Evolutionary conservation across 495 filamentous ascomycete genomes (phyloP), one percentile per base, ranked within the genome.

Genomic region (Hypomontagnella submonticulosa): DNA sequence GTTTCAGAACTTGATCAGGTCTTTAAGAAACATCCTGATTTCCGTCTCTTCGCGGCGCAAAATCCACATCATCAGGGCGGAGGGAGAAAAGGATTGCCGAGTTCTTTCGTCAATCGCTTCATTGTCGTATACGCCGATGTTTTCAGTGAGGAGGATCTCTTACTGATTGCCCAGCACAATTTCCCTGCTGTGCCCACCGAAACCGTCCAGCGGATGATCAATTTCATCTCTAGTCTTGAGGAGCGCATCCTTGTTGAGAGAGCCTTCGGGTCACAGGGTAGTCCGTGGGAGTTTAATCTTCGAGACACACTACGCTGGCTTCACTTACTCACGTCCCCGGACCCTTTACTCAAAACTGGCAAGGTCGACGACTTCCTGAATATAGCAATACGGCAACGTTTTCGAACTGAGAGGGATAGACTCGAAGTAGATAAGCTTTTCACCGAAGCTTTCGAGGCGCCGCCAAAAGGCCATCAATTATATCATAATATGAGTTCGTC

Each of bases 31-130:
- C 93, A 98, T 74, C 88, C 92, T 0, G 79, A 96, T 55, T 98
- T 98, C 72, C 87, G 89, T 43, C 85, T 98, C 4, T 99, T 99
- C 72, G 96, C 96, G 15, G 92, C 96, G 0, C 96, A 99, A 73
- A 99, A 99, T 69, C 96, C 96, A 13, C 94, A 98, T 77, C 91
- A 96, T 71, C 96, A 98, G 75, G 96, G 96, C 53, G 93, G 93
- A 43, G 96, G 96, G 4, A 85, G 96, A 71, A 99, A 99, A 78
- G 96, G 96, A 9, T 79, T 99, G 55, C 96, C 96, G 3, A 89
- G 89, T 53, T 98, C 95, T 4, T 99, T 99, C 55, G 93, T 98
- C 40, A 97, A 99, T 74, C 90, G 96, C 43, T 99, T 99, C 72
- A 96, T 93, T 32, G 93, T 99, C 2, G 96, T 98, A 0, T 98